Base-by-base conservation (phyloP, 306 rosid genomes). In the Heteromeles arbutifolia region DNA sequence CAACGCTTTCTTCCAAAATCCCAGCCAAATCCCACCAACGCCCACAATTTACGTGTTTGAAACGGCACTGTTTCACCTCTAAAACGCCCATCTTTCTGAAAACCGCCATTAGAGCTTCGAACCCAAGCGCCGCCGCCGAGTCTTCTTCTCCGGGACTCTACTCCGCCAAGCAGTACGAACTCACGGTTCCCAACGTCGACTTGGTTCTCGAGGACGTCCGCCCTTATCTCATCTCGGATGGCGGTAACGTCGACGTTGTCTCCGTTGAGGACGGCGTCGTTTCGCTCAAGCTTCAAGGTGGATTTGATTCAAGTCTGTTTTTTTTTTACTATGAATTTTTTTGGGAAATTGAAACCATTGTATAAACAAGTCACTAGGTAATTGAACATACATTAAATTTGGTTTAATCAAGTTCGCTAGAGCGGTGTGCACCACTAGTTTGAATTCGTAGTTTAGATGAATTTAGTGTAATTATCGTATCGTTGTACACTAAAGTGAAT, bases 171-270 rank as follows among this genome's bases (percentile, higher is more conserved):
- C 84, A 73, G 67, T 92, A 87, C 67, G 96, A 95, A 22, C 92
- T 95, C 29, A 92, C 87, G 17, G 81, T 77, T 37, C 75, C 79
- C 9, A 95, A 95, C 89, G 98, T 95, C 8, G 91, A 95, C 85
- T 67, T 85, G 52, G 98, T 92, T 78, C 97, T 95, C 1, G 97
- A 92, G 57, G 97, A 92, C 24, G 98, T 92, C 41, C 93, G 98
- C 9, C 97, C 98, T 57, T 95, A 95, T 80, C 97, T 95, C 77
- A 87, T 95, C 48, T 63, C 98, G 0, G 97, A 95, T 66, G 98
- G 98, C 22, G 98, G 98, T 14, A 90, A 95, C 87, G 98, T 92
- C 32, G 98, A 89, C 3, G 98, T 95, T 11, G 96, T 92, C 5
- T 90, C 97, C 39, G 91, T 95, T 2, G 74, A 85, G 41, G 87